Evolutionary conservation across 2,329 filamentous ascomycete genomes (phyloP), one percentile per base, ranked within the genome.

Genomic region (Diaporthe longicolla): DNA sequence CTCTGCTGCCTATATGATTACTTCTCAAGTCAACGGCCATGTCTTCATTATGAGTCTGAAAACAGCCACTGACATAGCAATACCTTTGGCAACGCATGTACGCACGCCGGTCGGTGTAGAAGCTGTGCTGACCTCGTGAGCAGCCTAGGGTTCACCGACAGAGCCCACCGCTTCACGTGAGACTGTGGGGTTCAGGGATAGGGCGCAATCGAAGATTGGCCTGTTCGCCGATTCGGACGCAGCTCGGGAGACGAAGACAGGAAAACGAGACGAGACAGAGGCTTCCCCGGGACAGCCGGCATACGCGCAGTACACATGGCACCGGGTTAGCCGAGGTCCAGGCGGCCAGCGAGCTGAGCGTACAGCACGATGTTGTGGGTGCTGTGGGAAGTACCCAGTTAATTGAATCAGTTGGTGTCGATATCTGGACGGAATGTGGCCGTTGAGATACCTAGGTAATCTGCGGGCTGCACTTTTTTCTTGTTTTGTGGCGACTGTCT

Each of bases 401-500:
- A 19, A n/a, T 37, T 11, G 43, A 7, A 24, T 24, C 26, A 24
- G 43, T 24, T 32, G 43, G 15, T 19, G 43, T 21, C 17, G 43
- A 45, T 8, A 45, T 13, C 7, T 24, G 45, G 29, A 26, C 63
- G 63, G 63, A 52, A 15, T 52, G 29, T 66, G 63, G 29, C 63
- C 63, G 45, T 24, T 11, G 17, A 21, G 15, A 37, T 52, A n/a
- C n/a, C n/a, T n/a, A n/a, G n/a, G n/a, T n/a, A 37, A 37, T 19
- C 29, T 52, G 29, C 29, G 4, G 45, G 43, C 15, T 37, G 48
- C 48, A 40, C 11, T 26, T n/a, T 50, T 50, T 35, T 50, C 43
- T 32, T 65, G 4, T 48, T 65, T 50, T 65, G 61, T 65, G 43
- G 43, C 43, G 40, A 35, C 63, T 68, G 29, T 54, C 48, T 24